Base-by-base conservation (phyloP, 495 filamentous ascomycete species). In the Zalerion maritima region DNA sequence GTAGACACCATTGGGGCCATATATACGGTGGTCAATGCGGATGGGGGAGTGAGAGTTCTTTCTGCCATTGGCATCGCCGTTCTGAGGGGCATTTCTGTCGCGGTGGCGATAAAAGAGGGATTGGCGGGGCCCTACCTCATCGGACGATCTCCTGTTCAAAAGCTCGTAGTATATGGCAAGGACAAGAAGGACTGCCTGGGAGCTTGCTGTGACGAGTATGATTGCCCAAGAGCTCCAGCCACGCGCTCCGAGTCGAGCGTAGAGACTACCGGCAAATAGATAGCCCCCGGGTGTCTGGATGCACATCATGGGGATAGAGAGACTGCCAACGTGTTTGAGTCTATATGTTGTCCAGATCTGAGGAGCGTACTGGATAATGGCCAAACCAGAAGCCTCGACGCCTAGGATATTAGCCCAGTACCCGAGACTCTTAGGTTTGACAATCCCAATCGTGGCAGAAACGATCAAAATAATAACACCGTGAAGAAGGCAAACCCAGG, bases 251-350 rank as follows among this genome's bases (percentile, higher is more conserved):
- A 93, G 63, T 25, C 89, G 69, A 7, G 69, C 75, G 11, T 77
- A 80, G 18, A 97, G 52, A 54, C 86, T 96, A 11, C 61, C 74
- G 2, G 86, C 83, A 63, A 86, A 96, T 13, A 96, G 57, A 42
- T 91, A 75, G 37, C 78, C 78, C 5, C 89, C 89, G 0, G 89
- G 89, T 0, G 86, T 94, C 51, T 97, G 89, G 24, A 96, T 93
- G 48, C 78, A 78, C 89, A 97, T 97, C 82, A 94, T 96, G 1
- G 85, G 79, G 33, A 97, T 86, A 45, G 83, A 92, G 34, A 97
- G 52, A 45, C 81, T 91, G 20, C 81, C 81, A 1, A 91, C 78
- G 37, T 79, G 74, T 45, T 83, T 77, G 28, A 94, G 58, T 20
- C 59, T 66, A 56, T 81, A 86, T 1, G 89, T 97, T 17, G 78